Base-by-base conservation (phyloP, 1,284 basidiomycete species). In the Lentinus polychrous region DNA sequence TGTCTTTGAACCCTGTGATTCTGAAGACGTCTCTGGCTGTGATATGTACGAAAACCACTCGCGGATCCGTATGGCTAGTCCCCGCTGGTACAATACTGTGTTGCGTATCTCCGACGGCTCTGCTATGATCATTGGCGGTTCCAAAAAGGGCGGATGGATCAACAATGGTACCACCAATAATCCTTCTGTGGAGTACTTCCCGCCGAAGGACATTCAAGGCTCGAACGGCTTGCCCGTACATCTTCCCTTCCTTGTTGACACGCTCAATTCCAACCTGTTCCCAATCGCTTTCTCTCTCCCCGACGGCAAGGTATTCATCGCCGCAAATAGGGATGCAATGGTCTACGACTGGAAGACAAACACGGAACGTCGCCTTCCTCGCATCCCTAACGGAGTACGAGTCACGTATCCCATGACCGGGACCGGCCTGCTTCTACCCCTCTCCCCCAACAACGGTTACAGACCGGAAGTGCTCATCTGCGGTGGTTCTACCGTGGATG, bases 361-460 rank as follows among this genome's bases (percentile, higher is more conserved):
- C 57, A 73, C 65, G 0, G 89, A 91, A 62, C 68, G 62, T 17
- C 67, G 75, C 37, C 75, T 91, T 1, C 87, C 87, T 11, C 62
- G 62, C 39, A 74, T 93, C 52, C 90, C 90, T 2, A 91, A 91
- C 54, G 83, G 81, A 32, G 80, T 91, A 11, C 83, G 85, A 15
- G 78, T 91, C 32, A 89, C 87, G 0, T 92, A 92, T 62, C 89
- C 89, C 0, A 86, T 87, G 79, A 73, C 85, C 15, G 87, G 83
- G 17, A 83, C 83, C 8, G 84, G 71, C 2, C 60, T 86, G 17
- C 71, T 92, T 15, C 76, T 92, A 2, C 88, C 90, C 7, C 69
- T 92, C 4, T 75, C 74, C 2, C 75, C 78, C 4, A 71, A 73
- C 12, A 81, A 83, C 57, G 61, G 73, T 50, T 91, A 86, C 55